A percentile compares a stretch with the other conserved stretches of the same genome.
These are phyloP conservation scores for Ogataea methanolica DNA, from an alignment of 805 yeast genomes.

Conservation along the genomic window DNA sequence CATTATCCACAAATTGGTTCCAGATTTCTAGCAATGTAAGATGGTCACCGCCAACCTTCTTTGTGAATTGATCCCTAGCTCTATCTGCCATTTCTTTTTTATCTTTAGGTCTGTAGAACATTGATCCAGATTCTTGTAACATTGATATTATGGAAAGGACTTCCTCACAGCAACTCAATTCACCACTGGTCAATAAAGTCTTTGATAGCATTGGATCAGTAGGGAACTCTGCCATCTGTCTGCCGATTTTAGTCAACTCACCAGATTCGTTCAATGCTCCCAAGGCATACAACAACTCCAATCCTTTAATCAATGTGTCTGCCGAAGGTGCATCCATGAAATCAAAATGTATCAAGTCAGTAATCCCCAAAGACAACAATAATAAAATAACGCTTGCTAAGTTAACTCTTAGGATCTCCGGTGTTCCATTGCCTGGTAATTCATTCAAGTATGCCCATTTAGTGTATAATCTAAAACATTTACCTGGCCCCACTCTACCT, in stretches of 20 bases:
- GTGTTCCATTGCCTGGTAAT: constrained; percentile 72
- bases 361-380: constrained; percentile 78
- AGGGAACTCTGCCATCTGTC: constrained; percentile 88
- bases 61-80: constrained; percentile 51
- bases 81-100: constrained; percentile 62
- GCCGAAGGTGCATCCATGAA: constrained; percentile 88
- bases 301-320: constrained; percentile 64
- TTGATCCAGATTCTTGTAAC: constrained; percentile 71
- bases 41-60: constrained; percentile 66
- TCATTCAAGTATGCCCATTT: constrained; percentile 78
- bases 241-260: constrained; percentile 68
- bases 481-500: constrained; percentile 96
- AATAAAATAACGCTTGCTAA: constrained; percentile 70
- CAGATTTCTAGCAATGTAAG: constrained; percentile 68
- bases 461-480: constrained; percentile 85
- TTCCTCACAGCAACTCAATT: constrained; percentile 59
- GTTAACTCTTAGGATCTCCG: constrained; percentile 88
- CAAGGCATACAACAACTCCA: constrained; percentile 77
- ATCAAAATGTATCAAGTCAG: constrained; percentile 76
- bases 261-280: constrained; percentile 86
- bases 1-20: constrained; percentile 68
- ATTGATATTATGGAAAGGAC: constrained; percentile 73
- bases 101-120: constrained; percentile 69
- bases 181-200: constrained; percentile 59
- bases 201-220: constrained; percentile 87